Base-by-base conservation (phyloP, 495 filamentous ascomycete species). In the Chaetomium fimeti region DNA sequence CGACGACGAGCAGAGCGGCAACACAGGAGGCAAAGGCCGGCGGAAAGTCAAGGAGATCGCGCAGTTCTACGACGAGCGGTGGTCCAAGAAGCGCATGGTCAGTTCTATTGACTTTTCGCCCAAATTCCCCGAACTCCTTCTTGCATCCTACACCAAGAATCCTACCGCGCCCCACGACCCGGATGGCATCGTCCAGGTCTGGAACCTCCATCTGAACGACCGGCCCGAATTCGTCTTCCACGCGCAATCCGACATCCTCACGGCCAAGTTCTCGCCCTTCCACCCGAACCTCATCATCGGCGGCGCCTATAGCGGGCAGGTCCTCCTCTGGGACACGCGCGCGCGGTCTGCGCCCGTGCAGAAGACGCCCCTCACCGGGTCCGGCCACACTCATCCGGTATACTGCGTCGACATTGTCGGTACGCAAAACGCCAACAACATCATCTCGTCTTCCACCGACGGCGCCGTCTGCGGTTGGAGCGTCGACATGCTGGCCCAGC, bases 381-480 rank as follows among this genome's bases (percentile, higher is more conserved):
- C 85, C 5, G 93, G 94, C 43, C 94, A 99, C 74, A 95, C 94
- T 9, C 94, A 99, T 70, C 94, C 94, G 0, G 89, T 99, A 61
- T 99, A 99, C 79, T 89, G 88, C 28, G 87, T 99, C 63, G 91
- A 94, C 51, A 92, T 98, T 29, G 90, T 98, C 47, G 94, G 94
- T 65, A 99, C 94, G 7, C 95, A 98, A 76, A 98, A 99, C 75
- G 95, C 95, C 56, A 94, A 97, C 76, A 98, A 98, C 72, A 96
- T 99, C 73, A 87, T 99, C 61, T 95, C 91, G 22, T 90, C 89
- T 72, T 97, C 92, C 4, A 99, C 95, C 0, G 95, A 99, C 71
- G 95, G 95, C 62, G 91, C 93, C 40, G 90, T 98, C 65, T 98
- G 95, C 76, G 89, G 91, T 52, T 99, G 95, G 95, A 90, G 89